Base-by-base conservation (phyloP, 129 eudicot genomes). In the Logfia minima region DNA sequence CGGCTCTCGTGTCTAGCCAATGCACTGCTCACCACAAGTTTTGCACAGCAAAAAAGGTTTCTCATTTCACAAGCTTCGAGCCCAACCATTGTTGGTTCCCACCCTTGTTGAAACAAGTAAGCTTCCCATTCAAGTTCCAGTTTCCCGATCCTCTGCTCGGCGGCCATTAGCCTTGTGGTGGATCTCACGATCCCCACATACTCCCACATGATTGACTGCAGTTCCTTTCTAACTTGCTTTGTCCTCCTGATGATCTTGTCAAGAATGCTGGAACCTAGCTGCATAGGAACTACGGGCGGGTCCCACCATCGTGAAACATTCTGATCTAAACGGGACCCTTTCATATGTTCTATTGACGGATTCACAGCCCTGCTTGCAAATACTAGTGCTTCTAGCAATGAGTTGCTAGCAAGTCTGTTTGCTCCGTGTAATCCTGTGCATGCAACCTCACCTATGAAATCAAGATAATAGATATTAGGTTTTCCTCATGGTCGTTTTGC, bases 71-170 rank as follows among this genome's bases (percentile, higher is more conserved):
- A 95, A 23, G 96, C 97, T 75, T 91, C 97, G 0, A 91, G 81
- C 68, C 94, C 94, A n/a, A 91, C 97, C 99, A 95, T 95, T 8
- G 96, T 91, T 19, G 99, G 97, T 52, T 89, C 96, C 99, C 99
- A 95, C 51, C 99, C 99, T 55, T 88, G 93, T 72, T 89, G 92
- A 76, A 95, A 95, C 71, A 95, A 77, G 77, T 89, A 91, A 4
- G 87, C 83, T 74, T 95, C 99, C 99, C 99, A 95, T 56, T 91
- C 90, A 53, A 86, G 80, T 76, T 95, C 99, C 71, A 95, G 74
- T 77, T 88, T 87, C 34, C 89, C 88, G 18, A 95, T 89, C 83
- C 87, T 89, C 84, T 68, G 80, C 84, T 95, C 94, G 0, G 99
- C 99, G 8, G 88, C 59, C 72, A 66, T 71, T 28, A 95, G 81